These are phyloP conservation scores for Lentinula edodes DNA, from an alignment of 768 basidiomycete genomes.

Conservation along the genomic window DNA sequence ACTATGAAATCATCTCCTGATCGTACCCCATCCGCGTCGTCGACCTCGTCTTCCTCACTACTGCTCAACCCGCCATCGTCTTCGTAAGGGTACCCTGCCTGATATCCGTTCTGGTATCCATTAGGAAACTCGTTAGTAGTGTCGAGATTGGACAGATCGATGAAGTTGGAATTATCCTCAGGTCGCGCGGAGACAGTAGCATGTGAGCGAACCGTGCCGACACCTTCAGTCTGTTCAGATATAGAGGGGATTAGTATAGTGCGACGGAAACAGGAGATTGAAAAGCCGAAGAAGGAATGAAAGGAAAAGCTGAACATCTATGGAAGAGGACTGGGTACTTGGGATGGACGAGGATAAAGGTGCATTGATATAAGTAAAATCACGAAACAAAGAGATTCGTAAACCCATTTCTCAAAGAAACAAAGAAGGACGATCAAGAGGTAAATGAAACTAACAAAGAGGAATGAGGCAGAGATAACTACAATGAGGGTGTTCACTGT, in stretches of 20 bases:
- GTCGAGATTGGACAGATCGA: not conserved
- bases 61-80: slow-evolving; percentile 67
- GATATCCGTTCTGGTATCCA: not conserved
- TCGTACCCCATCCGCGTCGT: not conserved
- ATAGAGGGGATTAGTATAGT: not conserved
- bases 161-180: not conserved
- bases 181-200: slow-evolving; percentile 17
- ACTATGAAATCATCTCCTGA: not conserved
- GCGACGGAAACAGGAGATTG: not conserved
- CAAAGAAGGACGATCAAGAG: not conserved
- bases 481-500: not conserved
- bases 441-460: not conserved
- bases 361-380: not conserved
- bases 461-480: slow-evolving; percentile 1
- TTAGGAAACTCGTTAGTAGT: not conserved
- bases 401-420: not conserved
- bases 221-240: slow-evolving; percentile 65
- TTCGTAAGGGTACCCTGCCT: slow-evolving; percentile 41
- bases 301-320: not conserved
- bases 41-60: not conserved
- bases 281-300: not conserved
- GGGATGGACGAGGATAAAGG: not conserved
- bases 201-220: slow-evolving; percentile 71
- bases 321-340: not conserved
- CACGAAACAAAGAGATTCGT: not conserved